Percentiles rank a stretch among this genome's conserved stretches.
phyloP scores from a whole-genome alignment of 192 early-diverging fungal genomes.

The Coemansia pectinata region DNA sequence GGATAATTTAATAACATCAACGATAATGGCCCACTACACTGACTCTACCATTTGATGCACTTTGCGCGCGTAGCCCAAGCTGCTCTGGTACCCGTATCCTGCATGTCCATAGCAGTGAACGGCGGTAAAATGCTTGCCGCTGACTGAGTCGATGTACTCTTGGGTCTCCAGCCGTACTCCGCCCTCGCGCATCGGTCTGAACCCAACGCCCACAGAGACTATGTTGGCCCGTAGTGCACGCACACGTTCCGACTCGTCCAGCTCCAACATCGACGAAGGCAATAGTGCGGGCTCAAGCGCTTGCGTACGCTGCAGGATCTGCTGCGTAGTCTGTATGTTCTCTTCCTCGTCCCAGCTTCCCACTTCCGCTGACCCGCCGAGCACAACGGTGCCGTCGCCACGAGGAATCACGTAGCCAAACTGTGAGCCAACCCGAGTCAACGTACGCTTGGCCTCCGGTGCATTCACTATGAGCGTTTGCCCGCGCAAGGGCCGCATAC shows the following conservation, averaged over 20 bases:
- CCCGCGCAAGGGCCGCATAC: slow-evolving; percentile 77
- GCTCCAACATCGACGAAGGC: background rate
- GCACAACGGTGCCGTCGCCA: slow-evolving; percentile 38
- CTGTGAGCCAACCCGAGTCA: slow-evolving; percentile 46
- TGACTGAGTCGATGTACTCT: slow-evolving; percentile 8
- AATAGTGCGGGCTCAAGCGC: slow-evolving; percentile 56
- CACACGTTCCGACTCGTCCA: slow-evolving; percentile 42
- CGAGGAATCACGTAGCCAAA: slow-evolving; percentile 49
- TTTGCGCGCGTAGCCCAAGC: slow-evolving; percentile 20
- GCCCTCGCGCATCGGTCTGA: slow-evolving; percentile 61
- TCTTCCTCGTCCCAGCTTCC: slow-evolving; percentile 36
- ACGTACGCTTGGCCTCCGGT: slow-evolving; percentile 66
- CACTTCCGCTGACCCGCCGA: slow-evolving; percentile 41
- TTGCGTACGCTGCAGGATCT: slow-evolving; percentile 36
- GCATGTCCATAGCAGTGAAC: slow-evolving; percentile 71
- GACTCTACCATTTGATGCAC: slow-evolving; percentile 13
- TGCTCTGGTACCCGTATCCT: slow-evolving; percentile 59
- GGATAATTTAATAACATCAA: background rate
- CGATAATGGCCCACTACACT: too few species aligned
- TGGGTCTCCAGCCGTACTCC: slow-evolving; percentile 58
- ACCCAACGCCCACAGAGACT: slow-evolving; percentile 50
- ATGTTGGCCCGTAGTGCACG: slow-evolving; percentile 18
- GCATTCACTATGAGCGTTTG: slow-evolving; percentile 78
- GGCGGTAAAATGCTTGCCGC: slow-evolving; percentile 40
- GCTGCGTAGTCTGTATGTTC: slow-evolving; percentile 33